Evolutionary conservation across 2,329 filamentous ascomycete species (phyloP), one percentile per base, ranked within the genome.

Genomic region (Tricladium varicosporioides): DNA sequence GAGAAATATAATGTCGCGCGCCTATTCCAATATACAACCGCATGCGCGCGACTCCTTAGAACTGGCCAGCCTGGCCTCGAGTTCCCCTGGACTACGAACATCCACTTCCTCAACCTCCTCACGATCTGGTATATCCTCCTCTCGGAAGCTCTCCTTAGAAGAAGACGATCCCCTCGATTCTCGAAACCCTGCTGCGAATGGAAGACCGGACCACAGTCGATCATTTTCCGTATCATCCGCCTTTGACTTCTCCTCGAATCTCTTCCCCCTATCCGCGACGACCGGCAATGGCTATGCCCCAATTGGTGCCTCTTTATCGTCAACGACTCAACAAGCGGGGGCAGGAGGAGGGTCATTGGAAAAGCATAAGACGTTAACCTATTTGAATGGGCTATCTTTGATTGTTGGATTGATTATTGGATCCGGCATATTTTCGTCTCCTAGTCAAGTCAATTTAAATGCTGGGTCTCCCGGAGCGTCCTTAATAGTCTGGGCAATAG

Each of bases 321-420:
- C 77, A 8, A 74, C 76, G 77, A 85, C 65, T 73, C 80, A 57
- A 72, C 80, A 60, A 80, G 80, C 51, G 10, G 83, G 82, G 14
- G 68, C 88, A 18, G 83, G 84, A n/a, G 89, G 88, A 59, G 87
- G 83, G n/a, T 91, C 88, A 43, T 75, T 97, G 62, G 94, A 99
- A 78, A 94, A 91, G 72, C 88, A 96, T 77, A 99, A 99, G 78
- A 96, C 90, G 13, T 76, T 99, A 73, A 97, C 94, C 27, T 97
- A 93, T 70, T 71, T 97, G 48, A 99, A 99, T 72, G 94, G 94
- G 0, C 74, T 99, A 57, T 95, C 91, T 19, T 78, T 99, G 57
- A 89, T 99, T 50, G 83, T 97, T 49, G 93, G 94, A 1, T 75
- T 99, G 62, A 95, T 97, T 65, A 97, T 99, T 69, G 94, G 94